Percentiles rank a stretch among this genome's conserved stretches.
These are phyloP conservation scores for Pinus taeda DNA, from an alignment of 75 land plant species.

Conservation along the genomic window DNA sequence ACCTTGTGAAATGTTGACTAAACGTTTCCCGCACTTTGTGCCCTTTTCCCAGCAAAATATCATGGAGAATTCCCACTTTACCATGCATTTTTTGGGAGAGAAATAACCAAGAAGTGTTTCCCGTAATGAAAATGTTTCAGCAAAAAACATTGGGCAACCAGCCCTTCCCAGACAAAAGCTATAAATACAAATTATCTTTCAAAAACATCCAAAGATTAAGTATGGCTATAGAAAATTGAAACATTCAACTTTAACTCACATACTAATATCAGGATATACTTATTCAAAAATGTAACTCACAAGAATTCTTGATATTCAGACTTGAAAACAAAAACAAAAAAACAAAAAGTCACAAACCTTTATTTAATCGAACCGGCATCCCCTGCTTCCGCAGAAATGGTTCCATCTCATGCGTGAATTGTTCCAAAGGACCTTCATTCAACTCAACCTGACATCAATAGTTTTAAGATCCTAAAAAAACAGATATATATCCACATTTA, in stretches of 20 bases:
- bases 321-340: background rate
- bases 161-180: too few relatives aligned
- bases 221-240: too few relatives aligned
- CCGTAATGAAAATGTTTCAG: too few relatives aligned
- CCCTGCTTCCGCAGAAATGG: slow-evolving; percentile 94
- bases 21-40: too few relatives aligned
- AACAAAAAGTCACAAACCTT: slow-evolving; percentile 41
- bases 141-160: too few relatives aligned
- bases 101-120: too few relatives aligned
- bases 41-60: too few relatives aligned
- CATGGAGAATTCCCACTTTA: too few relatives aligned
- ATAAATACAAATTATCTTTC: too few relatives aligned
- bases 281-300: background rate
- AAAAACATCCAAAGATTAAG: too few relatives aligned
- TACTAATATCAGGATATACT: background rate
- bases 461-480: background rate
- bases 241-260: background rate
- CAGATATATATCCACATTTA: background rate
- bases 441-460: slow-evolving; percentile 66
- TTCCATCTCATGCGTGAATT: slow-evolving; percentile 97
- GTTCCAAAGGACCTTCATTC: slow-evolving; percentile 88
- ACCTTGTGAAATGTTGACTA: too few relatives aligned
- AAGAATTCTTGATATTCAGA: background rate
- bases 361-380: slow-evolving; percentile 89
- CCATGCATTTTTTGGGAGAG: too few relatives aligned